These are phyloP conservation scores for Shiraia bambusicola DNA, from an alignment of 2,329 filamentous ascomycete species.

Conservation along the genomic window DNA sequence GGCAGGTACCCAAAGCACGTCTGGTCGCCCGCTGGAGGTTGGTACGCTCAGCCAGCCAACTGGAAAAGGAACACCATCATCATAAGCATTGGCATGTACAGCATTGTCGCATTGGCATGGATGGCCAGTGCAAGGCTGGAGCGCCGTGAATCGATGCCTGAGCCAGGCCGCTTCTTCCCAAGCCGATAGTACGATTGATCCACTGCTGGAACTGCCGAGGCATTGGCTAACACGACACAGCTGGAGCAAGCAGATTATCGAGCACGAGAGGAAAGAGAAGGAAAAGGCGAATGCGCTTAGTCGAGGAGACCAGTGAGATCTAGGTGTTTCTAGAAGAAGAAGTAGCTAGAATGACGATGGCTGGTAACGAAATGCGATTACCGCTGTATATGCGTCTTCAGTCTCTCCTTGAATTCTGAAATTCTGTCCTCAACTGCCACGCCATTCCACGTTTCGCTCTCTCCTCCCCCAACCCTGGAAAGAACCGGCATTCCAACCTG, in stretches of 20 bases:
- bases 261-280: conserved; percentile 61
- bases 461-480: conserved; percentile 21
- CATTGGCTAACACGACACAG: conserved; percentile 46
- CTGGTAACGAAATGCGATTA: conserved; percentile 17
- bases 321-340: conserved; percentile 1
- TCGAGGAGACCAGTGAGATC: conserved; percentile 15
- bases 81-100: conserved; percentile 67
- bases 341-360: conserved; percentile 3
- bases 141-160: conserved; percentile 72
- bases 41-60: conserved; percentile 93
- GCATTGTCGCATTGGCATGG: conserved; percentile 68
- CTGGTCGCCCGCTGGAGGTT: conserved; percentile 97
- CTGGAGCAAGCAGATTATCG: conserved; percentile 72
- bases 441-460: conserved; percentile 53
- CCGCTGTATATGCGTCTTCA: conserved; percentile 44
- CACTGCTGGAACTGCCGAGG: conserved; percentile 1
- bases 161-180: conserved; percentile 75
- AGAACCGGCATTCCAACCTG: conserved; percentile 80
- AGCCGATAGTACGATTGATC: conserved; percentile 71
- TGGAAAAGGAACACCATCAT: conserved; percentile 91
- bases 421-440: conserved; percentile 47
- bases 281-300: conserved; percentile 16
- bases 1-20: conserved; percentile 96
- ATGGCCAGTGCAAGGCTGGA: conserved; percentile 74
- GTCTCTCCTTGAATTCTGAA: conserved; percentile 44